Evolutionary conservation across 805 yeast genomes (phyloP), one percentile per base, ranked within the genome.

Genomic region (Candida ipomoeae): DNA sequence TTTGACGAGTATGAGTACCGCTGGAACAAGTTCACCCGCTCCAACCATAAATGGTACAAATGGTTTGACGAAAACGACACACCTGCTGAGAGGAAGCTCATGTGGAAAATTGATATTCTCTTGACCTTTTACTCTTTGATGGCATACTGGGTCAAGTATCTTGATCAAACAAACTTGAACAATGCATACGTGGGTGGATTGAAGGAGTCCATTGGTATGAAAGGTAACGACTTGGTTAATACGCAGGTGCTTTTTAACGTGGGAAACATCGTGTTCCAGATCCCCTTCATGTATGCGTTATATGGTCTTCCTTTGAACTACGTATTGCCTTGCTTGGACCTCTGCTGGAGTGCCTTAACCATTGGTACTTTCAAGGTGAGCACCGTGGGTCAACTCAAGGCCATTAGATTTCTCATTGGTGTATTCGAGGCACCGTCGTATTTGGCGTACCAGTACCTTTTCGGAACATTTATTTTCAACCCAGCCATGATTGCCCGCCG

Each of bases 1-100:
- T 78, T 78, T 53, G 70, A 67, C 50, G 70, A 67, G 52, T 67
- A 61, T 48, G 70, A 67, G 48, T 65, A 67, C 52, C 49, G 70
- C 18, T 42, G 50, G 37, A 60, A 59, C 34, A 55, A 53, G 39
- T 34, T 49, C 14, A 57, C 55, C 15, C 49, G 62, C 3, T 43
- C 45, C 21, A 47, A 42, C 38, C 66, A 55, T 48, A 51, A 55
- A 46, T 63, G 66, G 67, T 63, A 63, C 59, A 58, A 60, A 44
- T 64, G 69, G 69, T 68, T 59, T 51, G 63, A 61, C 26, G 60
- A 57, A 39, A 60, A 58, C 39, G 60, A 66, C 40, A 59, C 69
- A n/a, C 56, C 63, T 2, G 62, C 56, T 6, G 70, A 68, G 55
- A 63, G 64, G 14, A 63, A 56, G 44, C 54, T 68, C 40, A 52